Evolutionary conservation across 306 rosid genomes (phyloP).

Genomic region (Cercis canadensis): DNA sequence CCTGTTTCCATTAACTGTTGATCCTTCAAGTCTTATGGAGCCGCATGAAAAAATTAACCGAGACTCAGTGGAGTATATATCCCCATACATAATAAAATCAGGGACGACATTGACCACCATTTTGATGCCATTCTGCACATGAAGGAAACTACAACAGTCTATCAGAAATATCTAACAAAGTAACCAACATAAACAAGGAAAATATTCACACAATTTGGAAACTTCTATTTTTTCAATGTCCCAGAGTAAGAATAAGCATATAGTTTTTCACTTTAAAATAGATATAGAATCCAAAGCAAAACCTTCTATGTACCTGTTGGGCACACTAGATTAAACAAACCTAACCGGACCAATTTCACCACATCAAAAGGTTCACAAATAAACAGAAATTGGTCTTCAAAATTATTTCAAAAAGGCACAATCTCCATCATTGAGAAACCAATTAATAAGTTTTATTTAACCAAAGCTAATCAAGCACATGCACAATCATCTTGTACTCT

Average conservation of each 20-base stretch:
- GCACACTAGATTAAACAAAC: slow-evolving; percentile 22
- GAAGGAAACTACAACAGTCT: slow-evolving; percentile 24
- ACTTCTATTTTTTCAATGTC: too few species aligned
- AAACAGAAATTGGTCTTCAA: slow-evolving; percentile 9
- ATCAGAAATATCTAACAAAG: background rate
- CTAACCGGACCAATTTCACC: slow-evolving; percentile 17
- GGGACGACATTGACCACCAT: slow-evolving; percentile 53
- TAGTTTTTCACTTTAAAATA: slow-evolving; percentile 9
- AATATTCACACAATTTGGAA: too few species aligned
- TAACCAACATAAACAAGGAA: background rate
- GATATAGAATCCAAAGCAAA: slow-evolving; percentile 20
- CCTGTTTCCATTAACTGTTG: slow-evolving; percentile 43
- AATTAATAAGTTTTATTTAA: background rate
- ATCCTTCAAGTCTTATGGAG: slow-evolving; percentile 57
- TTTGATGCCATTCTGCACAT: slow-evolving; percentile 52
- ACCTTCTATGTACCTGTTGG: slow-evolving; percentile 12
- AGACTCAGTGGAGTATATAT: slow-evolving; percentile 44
- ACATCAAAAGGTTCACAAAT: background rate
- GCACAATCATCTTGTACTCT: background rate
- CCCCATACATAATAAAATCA: slow-evolving; percentile 53
- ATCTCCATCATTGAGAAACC: slow-evolving; percentile 6
- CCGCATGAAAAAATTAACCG: slow-evolving; percentile 55
- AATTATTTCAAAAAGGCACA: background rate
- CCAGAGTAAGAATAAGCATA: slow-evolving; percentile 3
- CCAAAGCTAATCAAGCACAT: background rate